A percentile compares a stretch with the other conserved stretches of the same genome.
Evolutionary conservation across 306 rosid genomes (phyloP).

Genomic region (Quercus alba): DNA sequence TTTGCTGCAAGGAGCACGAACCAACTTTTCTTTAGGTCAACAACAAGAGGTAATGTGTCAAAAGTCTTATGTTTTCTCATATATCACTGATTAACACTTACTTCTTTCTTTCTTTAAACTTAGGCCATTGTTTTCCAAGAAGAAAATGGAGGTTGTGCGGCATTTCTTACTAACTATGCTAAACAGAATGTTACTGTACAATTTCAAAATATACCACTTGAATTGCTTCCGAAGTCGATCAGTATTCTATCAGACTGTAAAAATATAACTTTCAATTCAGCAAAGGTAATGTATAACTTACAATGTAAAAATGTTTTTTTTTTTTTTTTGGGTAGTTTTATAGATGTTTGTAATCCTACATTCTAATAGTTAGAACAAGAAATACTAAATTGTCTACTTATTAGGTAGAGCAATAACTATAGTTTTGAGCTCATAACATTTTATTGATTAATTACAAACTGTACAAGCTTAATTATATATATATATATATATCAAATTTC

Average conservation of each 20-base stretch:
- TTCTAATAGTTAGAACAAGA: too few relatives aligned
- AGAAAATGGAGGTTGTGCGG: slow-evolving; percentile 51
- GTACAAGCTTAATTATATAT: too few relatives aligned
- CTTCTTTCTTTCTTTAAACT: not conserved
- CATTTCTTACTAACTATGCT: slow-evolving; percentile 60
- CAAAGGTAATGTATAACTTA: slow-evolving; percentile 35
- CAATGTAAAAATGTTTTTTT: too few relatives aligned
- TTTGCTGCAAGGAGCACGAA: slow-evolving; percentile 45
- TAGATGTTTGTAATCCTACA: too few relatives aligned
- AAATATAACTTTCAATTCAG: slow-evolving; percentile 57
- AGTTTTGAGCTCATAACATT: too few relatives aligned
- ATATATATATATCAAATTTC: too few relatives aligned
- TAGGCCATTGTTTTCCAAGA: slow-evolving; percentile 61
- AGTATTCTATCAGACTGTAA: slow-evolving; percentile 66
- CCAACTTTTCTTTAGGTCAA: slow-evolving; percentile 55
- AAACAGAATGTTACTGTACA: slow-evolving; percentile 28
- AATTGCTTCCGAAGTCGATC: slow-evolving; percentile 55
- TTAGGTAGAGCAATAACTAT: too few relatives aligned
- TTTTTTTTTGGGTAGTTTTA: too few relatives aligned
- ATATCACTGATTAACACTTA: not conserved
- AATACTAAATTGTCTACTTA: too few relatives aligned
- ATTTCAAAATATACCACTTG: slow-evolving; percentile 43
- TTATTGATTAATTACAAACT: too few relatives aligned
- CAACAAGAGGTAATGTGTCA: slow-evolving; percentile 40
- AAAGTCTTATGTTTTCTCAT: slow-evolving; percentile 5